Base-by-base conservation (phyloP, 2,329 filamentous ascomycete species). In the Penicillium corylophilum region DNA sequence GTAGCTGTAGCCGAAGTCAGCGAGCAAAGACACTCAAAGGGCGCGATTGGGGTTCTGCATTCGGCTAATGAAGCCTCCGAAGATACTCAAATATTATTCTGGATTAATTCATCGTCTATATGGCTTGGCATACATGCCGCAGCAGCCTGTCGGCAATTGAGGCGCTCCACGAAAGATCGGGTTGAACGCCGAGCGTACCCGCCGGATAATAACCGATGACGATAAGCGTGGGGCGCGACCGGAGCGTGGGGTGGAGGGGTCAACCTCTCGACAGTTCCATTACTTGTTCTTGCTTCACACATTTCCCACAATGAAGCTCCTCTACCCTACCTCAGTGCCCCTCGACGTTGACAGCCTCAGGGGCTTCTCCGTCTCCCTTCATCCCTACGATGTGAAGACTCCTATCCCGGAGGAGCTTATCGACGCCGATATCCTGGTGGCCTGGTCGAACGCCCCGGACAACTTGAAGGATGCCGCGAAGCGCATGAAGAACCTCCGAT, bases 261-360 rank as follows among this genome's bases (percentile, higher is more conserved):
- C 13, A 13, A 38, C 35, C 9, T 38, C 18, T 38, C 22, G 8
- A 24, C 39, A 41, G 18, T 23, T 22, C 12, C 15, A 24, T 22
- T 26, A 24, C 39, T 26, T 41, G 4, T 26, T 24, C 39, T 26
- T 26, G 8, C 20, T n/a, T n/a, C n/a, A 3, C 24, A 26, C 39
- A 16, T 29, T 13, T 36, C 41, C 23, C 50, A 58, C 23, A 6
- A 63, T 64, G 82, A 87, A 87, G 74, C 80, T 87, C 59, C 82
- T 86, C 57, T 86, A 86, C 73, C 84, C 84, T 45, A 86, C 81
- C 49, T 85, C 83, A 3, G 76, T 86, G 55, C 74, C 73, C 47
- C 77, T 86, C 67, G 77, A 86, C 72, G 62, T 78, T 53, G 56
- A 76, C 54, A 74, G 71, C 64, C 76, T 86, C 53, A 71, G 84